phyloP scores from a whole-genome alignment of 2,329 filamentous ascomycete species.

The Plectosphaerella cucumerina region DNA sequence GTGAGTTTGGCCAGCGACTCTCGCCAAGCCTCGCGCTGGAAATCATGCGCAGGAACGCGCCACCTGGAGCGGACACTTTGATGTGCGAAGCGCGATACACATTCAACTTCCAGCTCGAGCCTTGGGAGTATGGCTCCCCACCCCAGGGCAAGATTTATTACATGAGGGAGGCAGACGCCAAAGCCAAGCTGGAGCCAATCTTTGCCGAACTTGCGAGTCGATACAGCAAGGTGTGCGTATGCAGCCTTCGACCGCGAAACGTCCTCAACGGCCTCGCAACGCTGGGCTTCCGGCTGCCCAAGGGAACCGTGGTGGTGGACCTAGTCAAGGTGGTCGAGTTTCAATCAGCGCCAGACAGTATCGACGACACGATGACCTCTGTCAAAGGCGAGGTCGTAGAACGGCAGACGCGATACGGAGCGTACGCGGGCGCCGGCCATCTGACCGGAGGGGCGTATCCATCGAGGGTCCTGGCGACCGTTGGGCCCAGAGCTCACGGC shows the following conservation, averaged over 20 bases:
- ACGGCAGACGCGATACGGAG: too few relatives aligned
- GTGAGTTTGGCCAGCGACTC: background rate
- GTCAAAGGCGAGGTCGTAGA: background rate
- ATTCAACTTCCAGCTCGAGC: background rate
- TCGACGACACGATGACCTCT: background rate
- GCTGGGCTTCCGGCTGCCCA: background rate
- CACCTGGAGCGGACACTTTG: background rate
- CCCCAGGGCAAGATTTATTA: background rate
- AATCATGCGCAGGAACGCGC: background rate
- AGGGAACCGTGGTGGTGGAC: slow-evolving; percentile 2
- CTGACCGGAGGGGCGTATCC: too few relatives aligned
- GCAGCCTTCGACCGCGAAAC: background rate
- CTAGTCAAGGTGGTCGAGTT: slow-evolving; percentile 8
- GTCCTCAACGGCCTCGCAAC: background rate
- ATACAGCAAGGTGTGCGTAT: slow-evolving; percentile 1
- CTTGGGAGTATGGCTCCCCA: background rate
- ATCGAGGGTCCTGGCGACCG: background rate
- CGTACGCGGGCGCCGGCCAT: too few relatives aligned
- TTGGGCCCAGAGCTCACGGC: slow-evolving; percentile 3
- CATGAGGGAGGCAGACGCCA: background rate
- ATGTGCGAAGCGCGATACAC: background rate
- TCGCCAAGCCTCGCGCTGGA: background rate
- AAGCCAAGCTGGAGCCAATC: background rate
- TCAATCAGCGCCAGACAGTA: slow-evolving; percentile 2
- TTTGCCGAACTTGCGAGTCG: background rate